A percentile compares a stretch with the other conserved stretches of the same genome.
These are phyloP conservation scores for Fusarium sterilihyphosum DNA, from an alignment of 2,329 filamentous ascomycete genomes.

Conservation along the genomic window DNA sequence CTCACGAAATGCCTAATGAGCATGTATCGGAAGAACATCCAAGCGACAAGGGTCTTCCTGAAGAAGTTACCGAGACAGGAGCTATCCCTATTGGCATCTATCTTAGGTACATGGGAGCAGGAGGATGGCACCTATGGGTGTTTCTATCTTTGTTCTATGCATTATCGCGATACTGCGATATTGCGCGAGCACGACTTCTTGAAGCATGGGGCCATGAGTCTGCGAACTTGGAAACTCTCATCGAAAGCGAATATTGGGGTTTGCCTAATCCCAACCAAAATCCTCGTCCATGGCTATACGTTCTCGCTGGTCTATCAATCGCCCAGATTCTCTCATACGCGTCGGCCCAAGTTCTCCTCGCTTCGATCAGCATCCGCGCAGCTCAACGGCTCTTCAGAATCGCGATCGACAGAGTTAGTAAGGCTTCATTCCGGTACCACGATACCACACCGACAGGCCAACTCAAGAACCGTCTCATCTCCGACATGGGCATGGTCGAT, in stretches of 20 bases:
- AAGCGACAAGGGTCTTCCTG: constrained; percentile 43
- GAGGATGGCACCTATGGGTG: constrained; percentile 78
- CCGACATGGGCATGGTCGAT: constrained; percentile 89
- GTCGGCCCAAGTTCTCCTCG: constrained; percentile 72
- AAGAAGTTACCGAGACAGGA: constrained; percentile 61
- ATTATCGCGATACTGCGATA: constrained; percentile 69
- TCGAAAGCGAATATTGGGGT: constrained; percentile 40
- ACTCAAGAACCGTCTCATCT: constrained; percentile 91
- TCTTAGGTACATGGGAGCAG: constrained; percentile 86
- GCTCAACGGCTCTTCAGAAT: constrained; percentile 78
- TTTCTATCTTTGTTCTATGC: constrained; percentile 70
- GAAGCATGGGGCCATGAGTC: constrained; percentile 83
- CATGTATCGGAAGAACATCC: constrained; percentile 42
- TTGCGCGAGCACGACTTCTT: constrained; percentile 81
- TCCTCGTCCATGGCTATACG: constrained; percentile 78
- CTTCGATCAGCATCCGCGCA: constrained; percentile 82
- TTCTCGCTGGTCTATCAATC: constrained; percentile 73
- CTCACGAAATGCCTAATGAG: constrained; percentile 45
- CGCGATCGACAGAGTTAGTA: constrained; percentile 77
- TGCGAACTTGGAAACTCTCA: constrained; percentile 31
- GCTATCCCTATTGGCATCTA: constrained; percentile 81
- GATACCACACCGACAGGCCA: constrained; percentile 89
- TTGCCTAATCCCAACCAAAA: constrained; percentile 72
- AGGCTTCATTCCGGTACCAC: constrained; percentile 89
- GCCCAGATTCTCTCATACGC: constrained; percentile 68